A percentile compares a stretch with the other conserved stretches of the same genome.
Evolutionary conservation across 371 early-diverging fungal genomes (phyloP).

Genomic region (Chytridium lagenaria): DNA sequence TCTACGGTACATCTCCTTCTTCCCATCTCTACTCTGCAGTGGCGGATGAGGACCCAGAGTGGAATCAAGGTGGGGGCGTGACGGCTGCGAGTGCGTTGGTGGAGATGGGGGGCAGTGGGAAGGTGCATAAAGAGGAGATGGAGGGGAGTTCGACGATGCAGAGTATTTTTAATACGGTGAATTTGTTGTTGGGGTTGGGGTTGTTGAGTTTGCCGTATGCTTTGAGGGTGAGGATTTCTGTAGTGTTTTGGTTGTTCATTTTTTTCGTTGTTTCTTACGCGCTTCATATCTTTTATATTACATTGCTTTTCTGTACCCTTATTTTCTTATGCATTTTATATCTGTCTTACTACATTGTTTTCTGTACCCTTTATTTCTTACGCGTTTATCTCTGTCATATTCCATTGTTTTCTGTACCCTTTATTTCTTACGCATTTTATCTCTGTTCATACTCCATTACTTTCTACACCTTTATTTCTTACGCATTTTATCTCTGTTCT

Average conservation of each 20-base stretch:
- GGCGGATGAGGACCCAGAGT: neutral
- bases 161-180: slow-evolving; percentile 63
- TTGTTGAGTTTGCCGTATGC: slow-evolving; percentile 64
- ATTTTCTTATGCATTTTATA: neutral
- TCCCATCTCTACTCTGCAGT: neutral
- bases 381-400: neutral
- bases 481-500: neutral
- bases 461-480: neutral
- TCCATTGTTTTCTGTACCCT: neutral
- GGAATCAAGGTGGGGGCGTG: neutral
- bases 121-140: slow-evolving; percentile 20
- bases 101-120: slow-evolving; percentile 24
- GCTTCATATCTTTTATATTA: neutral
- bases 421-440: neutral
- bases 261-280: neutral
- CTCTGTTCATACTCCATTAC: neutral
- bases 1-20: neutral
- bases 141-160: slow-evolving; percentile 47
- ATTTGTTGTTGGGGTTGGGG: slow-evolving; percentile 66
- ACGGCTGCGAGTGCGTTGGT: slow-evolving; percentile 25
- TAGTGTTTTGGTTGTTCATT: neutral
- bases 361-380: neutral
- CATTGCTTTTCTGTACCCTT: neutral
- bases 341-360: neutral
- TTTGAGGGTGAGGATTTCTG: slow-evolving; percentile 44